Percentiles rank a stretch among this genome's conserved stretches.
phyloP scores from a whole-genome alignment of 139 green algal species.

The Micromonas commoda region DNA sequence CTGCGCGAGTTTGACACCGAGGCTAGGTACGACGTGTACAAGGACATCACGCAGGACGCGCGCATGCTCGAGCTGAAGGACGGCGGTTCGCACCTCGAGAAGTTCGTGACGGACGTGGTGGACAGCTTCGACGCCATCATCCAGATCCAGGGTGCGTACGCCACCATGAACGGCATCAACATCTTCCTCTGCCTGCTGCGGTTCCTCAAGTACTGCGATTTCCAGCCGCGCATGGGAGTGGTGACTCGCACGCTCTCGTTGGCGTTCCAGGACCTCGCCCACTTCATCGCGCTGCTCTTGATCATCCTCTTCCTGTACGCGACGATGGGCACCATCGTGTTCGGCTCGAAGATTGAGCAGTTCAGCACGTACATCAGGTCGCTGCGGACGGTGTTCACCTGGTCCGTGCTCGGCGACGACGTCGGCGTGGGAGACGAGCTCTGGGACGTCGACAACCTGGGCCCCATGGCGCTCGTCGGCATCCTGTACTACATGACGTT shows the following conservation, averaged over 20 bases:
- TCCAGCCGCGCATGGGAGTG: conserved; percentile 74
- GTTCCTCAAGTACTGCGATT: conserved; percentile 76
- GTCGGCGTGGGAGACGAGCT: conserved; percentile 52
- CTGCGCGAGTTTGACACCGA: conserved; percentile 53
- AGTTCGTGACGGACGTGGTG: not conserved
- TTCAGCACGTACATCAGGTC: not conserved
- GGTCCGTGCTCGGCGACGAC: conserved; percentile 48
- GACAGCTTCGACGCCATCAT: conserved; percentile 46
- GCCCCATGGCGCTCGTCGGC: conserved; percentile 48
- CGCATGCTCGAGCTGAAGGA: conserved; percentile 46
- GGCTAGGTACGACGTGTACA: conserved; percentile 65
- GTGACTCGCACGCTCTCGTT: conserved; percentile 68
- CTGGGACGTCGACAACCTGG: conserved; percentile 49
- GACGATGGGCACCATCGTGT: conserved; percentile 76
- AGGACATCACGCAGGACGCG: conserved; percentile 45
- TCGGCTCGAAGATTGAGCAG: conserved; percentile 58
- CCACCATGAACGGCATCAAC: conserved; percentile 50
- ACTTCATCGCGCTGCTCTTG: conserved; percentile 68
- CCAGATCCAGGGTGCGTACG: not conserved
- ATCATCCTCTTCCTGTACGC: conserved; percentile 77
- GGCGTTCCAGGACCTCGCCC: conserved; percentile 64
- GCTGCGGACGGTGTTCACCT: not conserved
- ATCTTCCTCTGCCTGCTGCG: conserved; percentile 71
- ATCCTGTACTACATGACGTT: conserved; percentile 80
- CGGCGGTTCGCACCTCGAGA: conserved; percentile 37